Percentiles rank a stretch among this genome's conserved stretches.
Evolutionary conservation across 768 basidiomycete species (phyloP).

Genomic region (Pisolithus marmoratus): DNA sequence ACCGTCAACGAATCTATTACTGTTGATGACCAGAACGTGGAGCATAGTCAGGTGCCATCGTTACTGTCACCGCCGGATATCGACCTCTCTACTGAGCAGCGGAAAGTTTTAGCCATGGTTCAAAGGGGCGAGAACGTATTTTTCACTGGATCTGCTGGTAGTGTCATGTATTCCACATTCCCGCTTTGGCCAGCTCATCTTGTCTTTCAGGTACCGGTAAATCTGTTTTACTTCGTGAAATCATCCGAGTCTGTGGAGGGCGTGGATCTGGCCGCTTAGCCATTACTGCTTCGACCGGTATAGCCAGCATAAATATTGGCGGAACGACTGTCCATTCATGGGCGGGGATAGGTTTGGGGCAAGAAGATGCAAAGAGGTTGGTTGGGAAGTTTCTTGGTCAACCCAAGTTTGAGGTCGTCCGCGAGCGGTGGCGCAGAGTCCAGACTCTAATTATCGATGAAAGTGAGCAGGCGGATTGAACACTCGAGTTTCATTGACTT

Average conservation of each 20-base stretch:
- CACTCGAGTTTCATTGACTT: background rate
- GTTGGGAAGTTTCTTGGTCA: constrained; percentile 49
- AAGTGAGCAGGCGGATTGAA: constrained; percentile 39
- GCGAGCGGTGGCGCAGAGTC: constrained; percentile 57
- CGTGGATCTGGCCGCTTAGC: constrained; percentile 40
- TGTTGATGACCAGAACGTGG: background rate
- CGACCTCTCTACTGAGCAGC: constrained; percentile 49
- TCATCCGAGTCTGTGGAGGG: constrained; percentile 49
- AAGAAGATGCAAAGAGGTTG: constrained; percentile 46
- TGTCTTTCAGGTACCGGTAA: constrained; percentile 63
- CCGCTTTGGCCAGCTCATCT: background rate
- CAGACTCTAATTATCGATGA: constrained; percentile 79
- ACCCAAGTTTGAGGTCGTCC: constrained; percentile 31
- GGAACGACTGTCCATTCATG: constrained; percentile 78
- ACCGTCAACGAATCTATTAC: too few relatives aligned
- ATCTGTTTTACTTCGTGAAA: constrained; percentile 72
- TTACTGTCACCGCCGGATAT: constrained; percentile 14
- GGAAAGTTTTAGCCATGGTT: constrained; percentile 44
- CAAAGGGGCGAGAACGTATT: constrained; percentile 63
- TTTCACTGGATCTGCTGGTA: constrained; percentile 82
- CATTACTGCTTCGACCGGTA: constrained; percentile 76
- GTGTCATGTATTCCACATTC: constrained; percentile 27
- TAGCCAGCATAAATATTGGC: constrained; percentile 78
- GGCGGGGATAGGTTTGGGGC: constrained; percentile 76
- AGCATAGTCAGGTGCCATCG: background rate